Evolutionary conservation across 768 basidiomycete species (phyloP), one percentile per base, ranked within the genome.

Genomic region (Rhodosporidiobolus sp.): DNA sequence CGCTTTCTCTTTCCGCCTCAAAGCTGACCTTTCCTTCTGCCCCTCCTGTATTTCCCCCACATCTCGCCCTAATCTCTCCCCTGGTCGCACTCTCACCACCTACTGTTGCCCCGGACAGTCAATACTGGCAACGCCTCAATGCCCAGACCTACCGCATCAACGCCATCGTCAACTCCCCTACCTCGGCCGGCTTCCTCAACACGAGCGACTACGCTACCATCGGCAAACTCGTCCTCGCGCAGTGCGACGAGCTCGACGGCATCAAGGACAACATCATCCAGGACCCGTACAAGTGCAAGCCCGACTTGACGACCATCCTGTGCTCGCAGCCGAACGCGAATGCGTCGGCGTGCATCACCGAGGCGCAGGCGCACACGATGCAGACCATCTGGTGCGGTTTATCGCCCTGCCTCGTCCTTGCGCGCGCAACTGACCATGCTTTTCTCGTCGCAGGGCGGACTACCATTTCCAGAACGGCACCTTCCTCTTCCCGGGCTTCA

Each of bases 231-330:
- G 74, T 76, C 35, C 46, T 68, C 8, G 26, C 38, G 0, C 77
- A 78, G 56, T 78, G 77, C 65, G 77, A 78, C 68, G 67, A 46
- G n/a, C 58, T 70, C 24, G 77, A 78, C 55, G 73, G 75, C 6
- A 38, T 78, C 30, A 79, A 80, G 67, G 81, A 81, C 50, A 77
- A 78, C 17, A 72, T 81, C 64, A 75, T 82, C 59, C 79, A 79
- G 28, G 80, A 81, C 64, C 79, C 81, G 17, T 67, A 77, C 58
- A 76, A 78, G 60, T 79, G 78, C 48, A 76, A 79, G 35, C 81
- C 82, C 12, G 79, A 78, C 46, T 59, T 75, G 28, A 26, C 28
- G 5, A 26, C 54, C 9, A 54, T 75, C 26, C 10, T 46, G 3
- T 75, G 74, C 49, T 30, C 26, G 30, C 34, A 9, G 2, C n/a